Base-by-base conservation (phyloP, 2,329 filamentous ascomycete genomes). In the Calonectria honghensis region DNA sequence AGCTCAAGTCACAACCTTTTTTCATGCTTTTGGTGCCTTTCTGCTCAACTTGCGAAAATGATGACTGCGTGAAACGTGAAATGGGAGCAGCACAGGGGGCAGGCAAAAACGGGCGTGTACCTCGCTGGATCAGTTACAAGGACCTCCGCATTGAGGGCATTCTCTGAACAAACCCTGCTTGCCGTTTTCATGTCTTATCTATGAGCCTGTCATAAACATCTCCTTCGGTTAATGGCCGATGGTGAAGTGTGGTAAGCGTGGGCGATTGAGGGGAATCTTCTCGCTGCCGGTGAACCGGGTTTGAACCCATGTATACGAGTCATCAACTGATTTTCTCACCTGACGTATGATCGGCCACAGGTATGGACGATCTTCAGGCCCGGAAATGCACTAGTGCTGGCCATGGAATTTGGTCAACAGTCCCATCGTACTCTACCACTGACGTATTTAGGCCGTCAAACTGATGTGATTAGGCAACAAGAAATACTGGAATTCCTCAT, bases 321-420 rank as follows among this genome's bases (percentile, higher is more conserved):
- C 57, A 63, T 63, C 24, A 9, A 6, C 11, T 14, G 18, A 20
- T 29, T 63, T 29, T 63, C 13, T 24, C 24, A 18, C 27, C 29
- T n/a, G n/a, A 7, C 9, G 11, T 41, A 20, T 48, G 20, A 13
- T 48, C 20, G 20, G 45, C 45, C n/a, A 10, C 41, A 9, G 9
- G n/a, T 24, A 11, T 48, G 45, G n/a, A 48, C 35, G 20, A 24
- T 27, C 27, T 29, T 41, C 7, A 1, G 4, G 0, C 35, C 37
- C 35, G 24, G 37, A 41, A 41, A 63, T 18, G 57, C 35, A 20
- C 57, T 45, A 63, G 57, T 27, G 24, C 35, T 41, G 57, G 3
- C 18, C 24, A 24, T 29, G 9, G 57, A 63, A 63, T 41, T 63
- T n/a, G 57, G 57, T 41, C 57, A 63, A 63, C 57, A 39, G 35